phyloP scores from a whole-genome alignment of 83 land plant species.

The Picea engelmannii region DNA sequence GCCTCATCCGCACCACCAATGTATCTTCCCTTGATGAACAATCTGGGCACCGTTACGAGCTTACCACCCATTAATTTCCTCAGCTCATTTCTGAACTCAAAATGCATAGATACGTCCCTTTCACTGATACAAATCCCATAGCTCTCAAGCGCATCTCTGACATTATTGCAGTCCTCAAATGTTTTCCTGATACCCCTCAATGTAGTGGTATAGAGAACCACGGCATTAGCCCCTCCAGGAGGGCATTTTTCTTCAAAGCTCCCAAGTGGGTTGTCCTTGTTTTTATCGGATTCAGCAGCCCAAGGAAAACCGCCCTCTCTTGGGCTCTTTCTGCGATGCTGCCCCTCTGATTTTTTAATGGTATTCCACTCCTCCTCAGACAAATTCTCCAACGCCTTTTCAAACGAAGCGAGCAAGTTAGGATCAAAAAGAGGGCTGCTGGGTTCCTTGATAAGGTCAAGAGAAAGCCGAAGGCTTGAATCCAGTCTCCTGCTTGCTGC shows the following conservation, averaged over 20 bases:
- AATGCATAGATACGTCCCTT: slow-evolving; percentile 88
- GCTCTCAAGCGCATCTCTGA: slow-evolving; percentile 55
- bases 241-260: slow-evolving; percentile 60
- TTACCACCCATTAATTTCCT: slow-evolving; percentile 54
- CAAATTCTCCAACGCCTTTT: slow-evolving; percentile 19
- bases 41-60: slow-evolving; percentile 61
- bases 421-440: slow-evolving; percentile 28
- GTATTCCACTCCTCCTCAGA: slow-evolving; percentile 28
- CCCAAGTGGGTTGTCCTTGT: slow-evolving; percentile 16
- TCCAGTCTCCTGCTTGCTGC: background rate
- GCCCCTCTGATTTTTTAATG: slow-evolving; percentile 2
- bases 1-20: slow-evolving; percentile 90
- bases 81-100: slow-evolving; percentile 70
- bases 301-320: background rate
- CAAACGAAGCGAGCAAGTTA: slow-evolving; percentile 21
- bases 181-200: slow-evolving; percentile 80
- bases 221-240: slow-evolving; percentile 60
- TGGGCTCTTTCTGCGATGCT: background rate
- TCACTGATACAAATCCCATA: slow-evolving; percentile 52
- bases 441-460: background rate
- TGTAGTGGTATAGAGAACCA: slow-evolving; percentile 76
- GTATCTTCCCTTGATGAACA: slow-evolving; percentile 89
- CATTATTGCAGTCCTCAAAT: slow-evolving; percentile 83
- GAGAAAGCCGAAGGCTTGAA: slow-evolving; percentile 3
- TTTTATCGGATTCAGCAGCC: background rate